Conservation (phyloP, 192 early-diverging fungal genomes). For the Jimgerdemannia flammicorona region DNA sequence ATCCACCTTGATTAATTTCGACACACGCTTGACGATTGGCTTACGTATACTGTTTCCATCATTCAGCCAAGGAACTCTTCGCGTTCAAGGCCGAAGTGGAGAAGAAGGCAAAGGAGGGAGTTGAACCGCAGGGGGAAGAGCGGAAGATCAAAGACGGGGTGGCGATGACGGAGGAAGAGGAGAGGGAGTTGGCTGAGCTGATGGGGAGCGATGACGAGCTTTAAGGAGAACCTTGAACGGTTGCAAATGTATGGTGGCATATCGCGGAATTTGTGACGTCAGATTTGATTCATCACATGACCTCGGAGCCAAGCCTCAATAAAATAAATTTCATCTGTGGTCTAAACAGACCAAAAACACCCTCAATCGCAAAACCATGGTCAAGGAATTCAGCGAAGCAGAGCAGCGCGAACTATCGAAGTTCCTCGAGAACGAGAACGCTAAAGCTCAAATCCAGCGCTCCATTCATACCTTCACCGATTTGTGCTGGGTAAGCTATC, state of each 20-base stretch:
- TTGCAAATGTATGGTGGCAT: too few species aligned
- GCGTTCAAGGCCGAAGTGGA: slow-evolving; percentile 12
- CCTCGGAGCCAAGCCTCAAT: too few species aligned
- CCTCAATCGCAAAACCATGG: neutral
- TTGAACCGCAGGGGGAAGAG: slow-evolving; percentile 7
- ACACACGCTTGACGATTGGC: slow-evolving; percentile 10
- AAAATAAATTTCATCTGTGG: too few species aligned
- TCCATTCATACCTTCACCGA: slow-evolving; percentile 44
- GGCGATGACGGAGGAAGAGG: slow-evolving; percentile 84
- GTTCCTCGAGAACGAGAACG: slow-evolving; percentile 36
- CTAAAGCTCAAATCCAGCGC: slow-evolving; percentile 39
- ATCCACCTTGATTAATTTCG: neutral
- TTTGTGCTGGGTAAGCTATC: slow-evolving; percentile 45
- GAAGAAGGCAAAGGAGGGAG: slow-evolving; percentile 7
- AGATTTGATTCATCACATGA: too few species aligned
- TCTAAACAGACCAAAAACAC: too few species aligned
- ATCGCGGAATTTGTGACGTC: too few species aligned
- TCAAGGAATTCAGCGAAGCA: slow-evolving; percentile 26
- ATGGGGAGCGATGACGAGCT: slow-evolving; percentile 63
- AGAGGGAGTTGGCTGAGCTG: slow-evolving; percentile 83
- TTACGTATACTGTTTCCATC: slow-evolving; percentile 21
- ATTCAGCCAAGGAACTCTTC: slow-evolving; percentile 11
- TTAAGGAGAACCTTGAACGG: neutral
- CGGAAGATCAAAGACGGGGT: slow-evolving; percentile 12
- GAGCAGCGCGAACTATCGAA: slow-evolving; percentile 36